These are phyloP conservation scores for Solanum bulbocastanum DNA, from an alignment of 257 asterid species.

Conservation along the genomic window DNA sequence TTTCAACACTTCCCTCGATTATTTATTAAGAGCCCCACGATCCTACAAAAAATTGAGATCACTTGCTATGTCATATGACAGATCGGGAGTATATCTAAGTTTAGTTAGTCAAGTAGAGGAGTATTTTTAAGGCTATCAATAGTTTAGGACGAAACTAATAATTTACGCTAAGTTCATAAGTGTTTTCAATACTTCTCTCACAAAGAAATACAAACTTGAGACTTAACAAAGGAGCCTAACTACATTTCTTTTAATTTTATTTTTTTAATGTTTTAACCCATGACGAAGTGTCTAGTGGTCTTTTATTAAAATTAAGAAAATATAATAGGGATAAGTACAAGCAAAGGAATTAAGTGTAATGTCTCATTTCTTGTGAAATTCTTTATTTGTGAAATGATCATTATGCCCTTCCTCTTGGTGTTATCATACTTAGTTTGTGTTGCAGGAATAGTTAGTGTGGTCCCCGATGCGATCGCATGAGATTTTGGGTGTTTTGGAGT, in stretches of 20 bases:
- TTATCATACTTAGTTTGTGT: background rate
- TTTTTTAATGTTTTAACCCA: background rate
- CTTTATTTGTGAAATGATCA: background rate
- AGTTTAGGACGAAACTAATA: background rate
- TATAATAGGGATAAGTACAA: background rate
- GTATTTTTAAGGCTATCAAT: background rate
- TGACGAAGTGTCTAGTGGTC: background rate
- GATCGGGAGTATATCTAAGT: background rate
- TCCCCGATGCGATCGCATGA: background rate
- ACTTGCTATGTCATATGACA: background rate
- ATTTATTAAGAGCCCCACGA: background rate
- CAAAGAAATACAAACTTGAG: background rate
- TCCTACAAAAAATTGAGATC: background rate
- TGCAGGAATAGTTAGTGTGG: background rate
- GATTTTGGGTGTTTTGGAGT: too few species aligned
- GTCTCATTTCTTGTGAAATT: background rate
- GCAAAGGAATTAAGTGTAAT: background rate
- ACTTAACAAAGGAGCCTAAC: background rate
- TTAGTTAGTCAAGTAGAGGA: background rate
- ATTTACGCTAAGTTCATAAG: too few species aligned
- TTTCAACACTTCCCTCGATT: background rate
- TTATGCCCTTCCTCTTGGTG: background rate
- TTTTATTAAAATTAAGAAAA: too few species aligned
- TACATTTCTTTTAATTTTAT: background rate
- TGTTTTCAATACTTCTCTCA: background rate